These are phyloP conservation scores for Fusarium metavorans DNA, from an alignment of 2,329 filamentous ascomycete genomes.

Conservation along the genomic window DNA sequence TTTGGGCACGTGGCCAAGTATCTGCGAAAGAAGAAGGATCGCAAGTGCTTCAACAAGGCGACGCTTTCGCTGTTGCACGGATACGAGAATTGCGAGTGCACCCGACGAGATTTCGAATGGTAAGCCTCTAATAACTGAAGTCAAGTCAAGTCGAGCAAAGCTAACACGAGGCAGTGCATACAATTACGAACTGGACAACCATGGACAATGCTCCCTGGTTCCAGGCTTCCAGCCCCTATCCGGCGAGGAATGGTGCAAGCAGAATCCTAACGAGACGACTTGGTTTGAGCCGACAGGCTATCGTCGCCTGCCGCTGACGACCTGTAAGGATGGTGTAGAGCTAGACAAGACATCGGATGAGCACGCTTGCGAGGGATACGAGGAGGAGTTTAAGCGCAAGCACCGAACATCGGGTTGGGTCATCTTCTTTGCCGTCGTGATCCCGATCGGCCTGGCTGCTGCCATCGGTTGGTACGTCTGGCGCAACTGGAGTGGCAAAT, in stretches of 20 bases:
- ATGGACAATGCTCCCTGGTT: slow-evolving; percentile 83
- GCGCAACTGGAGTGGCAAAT: slow-evolving; percentile 87
- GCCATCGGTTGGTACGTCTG: slow-evolving; percentile 87
- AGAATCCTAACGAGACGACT: slow-evolving; percentile 76
- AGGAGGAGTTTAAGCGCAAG: slow-evolving; percentile 82
- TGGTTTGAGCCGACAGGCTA: slow-evolving; percentile 91
- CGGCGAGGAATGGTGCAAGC: slow-evolving; percentile 63
- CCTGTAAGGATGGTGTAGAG: slow-evolving; percentile 81
- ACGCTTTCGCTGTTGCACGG: slow-evolving; percentile 78
- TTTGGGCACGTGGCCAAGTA: slow-evolving; percentile 94
- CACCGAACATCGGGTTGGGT: slow-evolving; percentile 77
- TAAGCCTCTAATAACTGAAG: slow-evolving; percentile 56
- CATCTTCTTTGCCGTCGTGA: slow-evolving; percentile 86
- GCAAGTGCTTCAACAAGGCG: slow-evolving; percentile 84
- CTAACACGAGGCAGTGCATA: slow-evolving; percentile 75
- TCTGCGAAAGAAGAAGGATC: slow-evolving; percentile 85
- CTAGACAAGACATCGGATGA: slow-evolving; percentile 73
- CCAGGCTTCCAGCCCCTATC: slow-evolving; percentile 73
- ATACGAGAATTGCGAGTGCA: slow-evolving; percentile 85
- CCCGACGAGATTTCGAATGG: slow-evolving; percentile 92
- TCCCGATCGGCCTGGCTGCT: slow-evolving; percentile 78
- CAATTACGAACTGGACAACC: slow-evolving; percentile 86
- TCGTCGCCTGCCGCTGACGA: slow-evolving; percentile 89
- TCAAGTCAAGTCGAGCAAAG: background rate
- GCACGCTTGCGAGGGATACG: slow-evolving; percentile 78